These are phyloP conservation scores for Lyophyllum semitale DNA, from an alignment of 768 basidiomycete species.

Conservation along the genomic window DNA sequence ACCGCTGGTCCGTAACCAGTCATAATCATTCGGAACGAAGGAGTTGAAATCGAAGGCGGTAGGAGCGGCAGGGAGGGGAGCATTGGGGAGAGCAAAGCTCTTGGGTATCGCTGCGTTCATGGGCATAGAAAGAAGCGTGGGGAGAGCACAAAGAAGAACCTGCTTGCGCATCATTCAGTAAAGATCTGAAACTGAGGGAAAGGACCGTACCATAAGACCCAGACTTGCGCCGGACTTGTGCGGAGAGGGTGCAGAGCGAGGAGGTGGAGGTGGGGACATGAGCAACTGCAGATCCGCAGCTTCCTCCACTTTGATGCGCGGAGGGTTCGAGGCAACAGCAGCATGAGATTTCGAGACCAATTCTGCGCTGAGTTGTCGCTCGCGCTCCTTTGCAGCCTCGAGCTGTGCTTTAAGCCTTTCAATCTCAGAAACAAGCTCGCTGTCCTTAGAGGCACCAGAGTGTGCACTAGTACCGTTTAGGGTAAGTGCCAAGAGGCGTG, in stretches of 20 bases:
- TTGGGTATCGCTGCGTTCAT: conserved; percentile 56
- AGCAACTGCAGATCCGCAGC: conserved; percentile 51
- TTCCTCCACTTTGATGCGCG: conserved; percentile 65
- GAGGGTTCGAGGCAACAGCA: conserved; percentile 26
- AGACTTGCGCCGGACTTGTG: conserved; percentile 66
- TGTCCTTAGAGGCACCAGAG: conserved; percentile 26
- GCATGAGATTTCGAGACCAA: conserved; percentile 42
- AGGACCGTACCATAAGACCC: conserved; percentile 65
- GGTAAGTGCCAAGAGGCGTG: conserved; percentile 63
- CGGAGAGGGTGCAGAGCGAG: conserved; percentile 42
- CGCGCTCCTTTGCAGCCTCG: conserved; percentile 65
- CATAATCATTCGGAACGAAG: conserved; percentile 52
- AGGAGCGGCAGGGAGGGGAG: conserved; percentile 42
- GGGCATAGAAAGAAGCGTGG: conserved; percentile 70
- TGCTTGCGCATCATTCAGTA: conserved; percentile 36
- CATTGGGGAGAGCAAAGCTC: conserved; percentile 54
- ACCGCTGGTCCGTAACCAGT: conserved; percentile 48
- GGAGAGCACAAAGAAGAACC: conserved; percentile 79
- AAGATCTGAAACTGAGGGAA: conserved; percentile 7
- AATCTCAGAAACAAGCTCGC: conserved; percentile 56
- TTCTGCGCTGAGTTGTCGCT: conserved; percentile 64
- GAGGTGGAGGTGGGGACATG: conserved; percentile 43
- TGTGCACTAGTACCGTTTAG: conserved; percentile 36
- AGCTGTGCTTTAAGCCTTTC: conserved; percentile 69
- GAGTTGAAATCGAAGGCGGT: conserved; percentile 50